phyloP scores from a whole-genome alignment of 768 basidiomycete genomes.

The Brasilioporus rufonigricans region DNA sequence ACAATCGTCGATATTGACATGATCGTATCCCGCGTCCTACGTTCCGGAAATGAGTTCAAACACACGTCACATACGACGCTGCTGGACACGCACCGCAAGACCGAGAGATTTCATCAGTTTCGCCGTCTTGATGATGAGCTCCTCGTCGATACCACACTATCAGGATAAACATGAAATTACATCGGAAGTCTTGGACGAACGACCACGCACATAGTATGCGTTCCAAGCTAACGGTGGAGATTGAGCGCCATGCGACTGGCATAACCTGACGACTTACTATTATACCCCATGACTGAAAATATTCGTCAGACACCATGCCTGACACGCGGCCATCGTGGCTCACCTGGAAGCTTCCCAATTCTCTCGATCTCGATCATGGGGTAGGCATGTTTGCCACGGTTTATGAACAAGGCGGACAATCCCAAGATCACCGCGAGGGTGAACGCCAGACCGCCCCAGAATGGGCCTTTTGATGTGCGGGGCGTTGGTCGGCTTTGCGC shows the following conservation, averaged over 20 bases:
- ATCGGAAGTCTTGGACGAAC: neutral
- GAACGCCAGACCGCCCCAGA: conserved; percentile 15
- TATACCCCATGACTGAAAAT: conserved; percentile 55
- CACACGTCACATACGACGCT: neutral
- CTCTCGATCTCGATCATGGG: conserved; percentile 11
- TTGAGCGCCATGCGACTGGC: conserved; percentile 3
- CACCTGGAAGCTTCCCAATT: conserved; percentile 38
- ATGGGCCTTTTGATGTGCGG: neutral
- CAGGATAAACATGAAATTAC: neutral
- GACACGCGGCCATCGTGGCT: neutral
- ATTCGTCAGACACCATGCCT: neutral
- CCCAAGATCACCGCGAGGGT: conserved; percentile 22
- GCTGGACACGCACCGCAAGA: conserved; percentile 39
- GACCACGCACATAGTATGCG: conserved; percentile 52
- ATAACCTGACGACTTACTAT: conserved; percentile 42
- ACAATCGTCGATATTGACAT: conserved; percentile 65
- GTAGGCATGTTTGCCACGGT: conserved; percentile 3
- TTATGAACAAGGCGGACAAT: conserved; percentile 12
- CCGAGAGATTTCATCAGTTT: conserved; percentile 50
- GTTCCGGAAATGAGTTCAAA: neutral
- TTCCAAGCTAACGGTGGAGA: conserved; percentile 53
- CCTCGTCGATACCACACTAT: conserved; percentile 60
- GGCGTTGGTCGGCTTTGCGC: neutral
- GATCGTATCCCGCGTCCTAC: conserved; percentile 56
- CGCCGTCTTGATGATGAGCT: conserved; percentile 48